phyloP scores from a whole-genome alignment of 2,329 filamentous ascomycete species.

The Escovopsis weberi region DNA sequence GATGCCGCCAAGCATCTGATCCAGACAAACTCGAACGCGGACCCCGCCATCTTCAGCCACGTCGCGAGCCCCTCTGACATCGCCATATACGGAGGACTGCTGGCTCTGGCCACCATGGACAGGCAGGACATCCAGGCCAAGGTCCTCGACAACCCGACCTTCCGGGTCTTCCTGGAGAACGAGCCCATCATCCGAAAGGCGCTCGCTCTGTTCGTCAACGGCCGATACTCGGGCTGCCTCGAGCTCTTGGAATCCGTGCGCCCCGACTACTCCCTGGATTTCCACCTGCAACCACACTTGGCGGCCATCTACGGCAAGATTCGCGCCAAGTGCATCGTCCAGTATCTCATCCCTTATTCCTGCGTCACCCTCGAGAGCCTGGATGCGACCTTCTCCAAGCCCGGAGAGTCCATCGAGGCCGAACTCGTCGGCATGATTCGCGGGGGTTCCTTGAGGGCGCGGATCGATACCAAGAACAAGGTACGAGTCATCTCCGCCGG shows the following conservation, averaged over 20 bases:
- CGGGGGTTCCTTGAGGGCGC: slow-evolving; percentile 53
- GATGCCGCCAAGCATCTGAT: slow-evolving; percentile 64
- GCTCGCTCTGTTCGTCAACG: slow-evolving; percentile 76
- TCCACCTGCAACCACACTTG: slow-evolving; percentile 68
- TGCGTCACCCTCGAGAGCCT: slow-evolving; percentile 71
- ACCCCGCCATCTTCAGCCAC: slow-evolving; percentile 47
- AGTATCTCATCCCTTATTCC: slow-evolving; percentile 85
- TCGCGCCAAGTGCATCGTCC: slow-evolving; percentile 79
- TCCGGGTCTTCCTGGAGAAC: slow-evolving; percentile 78
- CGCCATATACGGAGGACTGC: slow-evolving; percentile 80
- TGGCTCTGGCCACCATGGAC: slow-evolving; percentile 81
- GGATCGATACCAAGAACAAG: slow-evolving; percentile 72
- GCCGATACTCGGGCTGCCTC: slow-evolving; percentile 76
- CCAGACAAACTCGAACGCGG: slow-evolving; percentile 35
- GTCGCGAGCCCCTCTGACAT: slow-evolving; percentile 75
- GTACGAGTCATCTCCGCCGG: slow-evolving; percentile 21
- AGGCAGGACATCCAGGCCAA: slow-evolving; percentile 56
- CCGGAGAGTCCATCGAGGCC: slow-evolving; percentile 47
- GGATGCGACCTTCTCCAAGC: slow-evolving; percentile 57
- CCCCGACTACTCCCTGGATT: slow-evolving; percentile 77
- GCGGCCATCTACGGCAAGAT: slow-evolving; percentile 56
- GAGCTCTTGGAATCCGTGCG: slow-evolving; percentile 69
- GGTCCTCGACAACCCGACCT: slow-evolving; percentile 67
- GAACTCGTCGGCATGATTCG: slow-evolving; percentile 74
- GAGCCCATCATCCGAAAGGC: slow-evolving; percentile 91